Base-by-base conservation (phyloP, 495 filamentous ascomycete species). In the Bacidia gigantensis region DNA sequence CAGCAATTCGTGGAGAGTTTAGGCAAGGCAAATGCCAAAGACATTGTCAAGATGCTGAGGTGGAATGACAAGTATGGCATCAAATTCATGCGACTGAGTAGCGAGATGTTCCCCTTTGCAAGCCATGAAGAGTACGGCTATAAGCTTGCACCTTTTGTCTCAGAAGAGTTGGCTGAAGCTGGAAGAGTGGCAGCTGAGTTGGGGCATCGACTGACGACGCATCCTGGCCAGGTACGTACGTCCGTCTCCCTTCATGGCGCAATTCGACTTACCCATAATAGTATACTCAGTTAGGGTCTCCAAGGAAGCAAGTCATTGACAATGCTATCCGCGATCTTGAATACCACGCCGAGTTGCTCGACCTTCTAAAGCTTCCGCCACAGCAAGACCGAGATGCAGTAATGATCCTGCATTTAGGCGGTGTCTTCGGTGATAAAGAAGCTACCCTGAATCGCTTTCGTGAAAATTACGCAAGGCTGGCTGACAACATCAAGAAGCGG, bases 51-150 rank as follows among this genome's bases (percentile, higher is more conserved):
- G 61, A 81, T 96, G 73, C 59, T 97, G 20, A 76, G 81, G 1
- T 98, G 92, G 92, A 96, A 97, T 61, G 87, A 95, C 54, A 81
- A 79, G 50, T 96, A 92, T 53, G 81, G 80, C 39, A 97, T 96
- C 68, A 92, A 84, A 61, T 93, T 98, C 64, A 75, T 97, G 73
- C 82, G 90, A 2, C 72, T 97, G 18, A 90, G 84, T 58, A 92
- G 84, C 58, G 92, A 95, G 61, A 95, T 95, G 86, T 96, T 96
- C 54, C 92, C 90, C 0, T 96, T 96, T 63, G 89, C 92, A 0
- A 90, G 84, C 46, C 89, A 96, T 57, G 72, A 74, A 23, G 82
- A 84, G 52, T 88, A 94, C 56, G 92, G 89, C 0, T 98, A 96
- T 62, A 85, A 81, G 56, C 72, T 96, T 11, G 83, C 82, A 0